Base-by-base conservation (phyloP, 805 yeast species). In the Metschnikowia cubensis region DNA sequence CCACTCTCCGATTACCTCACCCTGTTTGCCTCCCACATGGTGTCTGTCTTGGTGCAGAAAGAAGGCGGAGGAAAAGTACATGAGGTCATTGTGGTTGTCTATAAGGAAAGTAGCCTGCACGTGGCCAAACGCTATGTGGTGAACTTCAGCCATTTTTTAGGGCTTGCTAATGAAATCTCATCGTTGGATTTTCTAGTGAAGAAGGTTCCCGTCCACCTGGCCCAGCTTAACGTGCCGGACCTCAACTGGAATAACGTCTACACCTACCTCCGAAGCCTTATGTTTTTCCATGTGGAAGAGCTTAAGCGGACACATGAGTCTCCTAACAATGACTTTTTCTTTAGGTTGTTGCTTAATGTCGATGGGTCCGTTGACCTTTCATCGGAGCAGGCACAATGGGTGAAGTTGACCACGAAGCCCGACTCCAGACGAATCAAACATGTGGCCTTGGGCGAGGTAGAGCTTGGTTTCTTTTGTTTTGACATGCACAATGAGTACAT, bases 1-100 rank as follows among this genome's bases (percentile, higher is more conserved):
- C 68, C 67, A 8, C 69, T 82, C n/a, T 59, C 67, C 47, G 63
- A 64, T 3, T 83, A 77, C 68, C 57, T 78, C 6, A 68, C 70
- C 34, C 59, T 61, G 11, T 68, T 79, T 20, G 69, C 73, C 15
- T 57, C 61, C 15, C 60, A 64, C 14, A 56, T 67, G 49, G 41
- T 68, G 6, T 48, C 51, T 3, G 56, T 60, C 6, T 50, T 63
- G 8, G 55, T 57, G 8, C 45, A 44, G 5, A 50, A 54, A 54
- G 50, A 51, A 11, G 60, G 50, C n/a, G 61, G 69, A 5, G 67
- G 71, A 13, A 54, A 59, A 21, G 59, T 73, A 1, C 63, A 63
- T 22, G 64, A 65, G 33, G 52, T 77, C 4, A 56, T 66, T 4
- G 55, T 81, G n/a, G 61, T 74, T 2, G 53, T 81, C 1, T 69